These are phyloP conservation scores for Dendrobium huoshanense DNA, from an alignment of 106 monocot species.

Conservation along the genomic window DNA sequence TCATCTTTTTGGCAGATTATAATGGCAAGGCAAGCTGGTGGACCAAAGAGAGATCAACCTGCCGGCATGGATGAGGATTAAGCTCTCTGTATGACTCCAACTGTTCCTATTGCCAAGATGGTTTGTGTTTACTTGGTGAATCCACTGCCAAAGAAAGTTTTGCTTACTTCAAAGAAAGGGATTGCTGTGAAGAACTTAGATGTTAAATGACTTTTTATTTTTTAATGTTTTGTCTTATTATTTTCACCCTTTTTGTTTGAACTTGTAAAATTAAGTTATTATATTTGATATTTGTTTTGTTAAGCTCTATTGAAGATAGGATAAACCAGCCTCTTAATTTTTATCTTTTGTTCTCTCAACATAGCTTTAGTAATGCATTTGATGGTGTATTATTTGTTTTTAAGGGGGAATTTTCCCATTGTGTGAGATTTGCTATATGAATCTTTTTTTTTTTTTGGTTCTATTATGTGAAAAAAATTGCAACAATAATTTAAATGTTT, in stretches of 20 bases:
- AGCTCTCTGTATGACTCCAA: neutral
- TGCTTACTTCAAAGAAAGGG: neutral
- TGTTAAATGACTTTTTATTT: neutral
- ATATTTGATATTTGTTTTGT: neutral
- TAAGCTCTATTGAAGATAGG: neutral
- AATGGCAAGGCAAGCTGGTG: slow-evolving; percentile 94
- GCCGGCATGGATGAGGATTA: slow-evolving; percentile 85
- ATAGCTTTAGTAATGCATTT: neutral
- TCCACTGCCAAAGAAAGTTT: neutral
- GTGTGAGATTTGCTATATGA: too few relatives aligned
- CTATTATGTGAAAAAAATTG: too few relatives aligned
- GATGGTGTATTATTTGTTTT: too few relatives aligned
- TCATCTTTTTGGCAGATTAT: slow-evolving; percentile 57
- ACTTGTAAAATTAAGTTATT: neutral
- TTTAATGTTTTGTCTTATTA: neutral
- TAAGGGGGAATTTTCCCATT: too few relatives aligned
- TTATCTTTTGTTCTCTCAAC: neutral
- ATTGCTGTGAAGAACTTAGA: neutral
- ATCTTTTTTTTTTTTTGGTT: too few relatives aligned
- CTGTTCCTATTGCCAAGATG: too few relatives aligned
- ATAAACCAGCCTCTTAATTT: neutral
- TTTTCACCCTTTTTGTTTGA: neutral
- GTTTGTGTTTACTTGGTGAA: neutral
- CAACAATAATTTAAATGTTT: too few relatives aligned
- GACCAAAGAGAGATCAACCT: slow-evolving; percentile 73